Conservation (phyloP, 306 rosid genomes). For the Dalbergia oliveri region DNA sequence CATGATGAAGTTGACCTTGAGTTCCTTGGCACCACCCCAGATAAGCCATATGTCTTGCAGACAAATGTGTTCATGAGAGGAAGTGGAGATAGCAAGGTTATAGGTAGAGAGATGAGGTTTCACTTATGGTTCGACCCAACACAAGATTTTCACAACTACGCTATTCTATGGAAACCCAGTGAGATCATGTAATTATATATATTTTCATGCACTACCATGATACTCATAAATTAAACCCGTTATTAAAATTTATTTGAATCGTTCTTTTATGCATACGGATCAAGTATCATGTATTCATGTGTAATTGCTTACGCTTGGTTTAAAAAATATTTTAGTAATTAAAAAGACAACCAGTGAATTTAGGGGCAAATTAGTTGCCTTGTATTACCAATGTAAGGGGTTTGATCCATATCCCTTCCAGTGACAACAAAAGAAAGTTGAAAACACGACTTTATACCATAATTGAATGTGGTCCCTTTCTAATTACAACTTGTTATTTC, state of each 20-base stretch:
- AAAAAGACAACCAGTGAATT: too few relatives aligned
- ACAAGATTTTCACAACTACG: slow-evolving; percentile 81
- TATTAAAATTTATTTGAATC: too few relatives aligned
- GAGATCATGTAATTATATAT: slow-evolving; percentile 77
- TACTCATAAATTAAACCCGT: background rate
- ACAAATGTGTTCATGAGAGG: slow-evolving; percentile 90
- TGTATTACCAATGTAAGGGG: too few relatives aligned
- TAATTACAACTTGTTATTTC: too few relatives aligned
- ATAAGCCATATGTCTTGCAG: slow-evolving; percentile 85
- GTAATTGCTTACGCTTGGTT: slow-evolving; percentile 4
- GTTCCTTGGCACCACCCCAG: slow-evolving; percentile 83
- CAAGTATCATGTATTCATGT: too few relatives aligned
- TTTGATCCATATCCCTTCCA: too few relatives aligned
- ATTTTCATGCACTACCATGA: slow-evolving; percentile 25
- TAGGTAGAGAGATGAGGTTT: slow-evolving; percentile 85
- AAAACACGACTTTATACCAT: slow-evolving; percentile 18
- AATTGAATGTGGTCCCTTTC: slow-evolving; percentile 40
- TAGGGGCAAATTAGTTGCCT: too few relatives aligned
- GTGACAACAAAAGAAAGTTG: background rate
- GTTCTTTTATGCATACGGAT: too few relatives aligned
- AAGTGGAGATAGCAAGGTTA: slow-evolving; percentile 77
- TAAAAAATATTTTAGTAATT: slow-evolving; percentile 8
- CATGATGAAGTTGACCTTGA: slow-evolving; percentile 95
- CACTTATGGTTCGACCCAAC: slow-evolving; percentile 98
- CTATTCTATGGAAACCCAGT: slow-evolving; percentile 75